Conservation (phyloP, 1,284 basidiomycete genomes). For the Ustilago vetiveriae region DNA sequence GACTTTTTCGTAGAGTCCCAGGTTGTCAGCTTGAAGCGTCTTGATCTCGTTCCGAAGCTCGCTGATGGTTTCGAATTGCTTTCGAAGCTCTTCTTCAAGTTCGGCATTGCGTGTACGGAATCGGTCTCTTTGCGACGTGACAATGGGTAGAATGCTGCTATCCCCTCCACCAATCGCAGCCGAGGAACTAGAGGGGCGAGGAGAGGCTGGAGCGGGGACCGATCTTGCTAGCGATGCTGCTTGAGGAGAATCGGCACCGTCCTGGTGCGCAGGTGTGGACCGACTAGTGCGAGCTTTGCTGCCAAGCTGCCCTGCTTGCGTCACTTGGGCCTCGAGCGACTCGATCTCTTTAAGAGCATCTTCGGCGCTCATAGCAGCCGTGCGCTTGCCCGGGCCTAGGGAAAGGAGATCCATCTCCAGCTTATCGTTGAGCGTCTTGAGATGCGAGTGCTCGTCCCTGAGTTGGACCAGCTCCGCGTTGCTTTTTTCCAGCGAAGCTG, state of each 20-base stretch:
- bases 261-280: neutral
- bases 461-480: conserved; percentile 74
- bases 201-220: neutral
- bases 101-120: conserved; percentile 95
- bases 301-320: neutral
- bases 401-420: conserved; percentile 85
- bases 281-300: no score
- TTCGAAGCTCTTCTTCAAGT: conserved; percentile 93
- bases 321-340: conserved; percentile 31
- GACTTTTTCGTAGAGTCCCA: conserved; percentile 63
- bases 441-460: conserved; percentile 78
- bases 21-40: conserved; percentile 60
- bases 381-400: conserved; percentile 15
- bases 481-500: conserved; percentile 51
- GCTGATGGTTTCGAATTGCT: conserved; percentile 90
- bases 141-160: conserved; percentile 72
- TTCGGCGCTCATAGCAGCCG: conserved; percentile 28
- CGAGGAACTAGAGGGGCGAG: conserved; percentile 13
- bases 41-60: conserved; percentile 70
- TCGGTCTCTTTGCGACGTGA: conserved; percentile 92
- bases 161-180: conserved; percentile 8
- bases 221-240: conserved; percentile 3
- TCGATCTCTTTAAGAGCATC: conserved; percentile 40
- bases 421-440: conserved; percentile 82
- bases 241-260: conserved; percentile 4